Percentiles rank a stretch among this genome's conserved stretches.
phyloP scores from a whole-genome alignment of 768 basidiomycete genomes.

The Mycena vitilis region DNA sequence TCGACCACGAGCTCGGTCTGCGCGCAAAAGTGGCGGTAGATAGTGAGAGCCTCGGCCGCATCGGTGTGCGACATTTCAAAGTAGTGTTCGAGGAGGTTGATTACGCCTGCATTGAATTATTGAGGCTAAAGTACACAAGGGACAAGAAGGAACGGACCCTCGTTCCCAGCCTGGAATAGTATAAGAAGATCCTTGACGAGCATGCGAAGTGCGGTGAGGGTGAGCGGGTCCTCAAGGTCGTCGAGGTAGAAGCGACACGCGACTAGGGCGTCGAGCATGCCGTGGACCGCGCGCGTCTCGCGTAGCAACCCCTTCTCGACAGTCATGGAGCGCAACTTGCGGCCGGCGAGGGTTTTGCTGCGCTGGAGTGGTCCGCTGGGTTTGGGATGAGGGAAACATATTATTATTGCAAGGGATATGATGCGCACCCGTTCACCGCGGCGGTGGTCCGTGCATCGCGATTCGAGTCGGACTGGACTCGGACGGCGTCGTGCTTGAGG shows the following conservation, averaged over 20 bases:
- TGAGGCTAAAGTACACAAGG: conserved; percentile 32
- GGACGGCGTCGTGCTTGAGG: conserved; percentile 93
- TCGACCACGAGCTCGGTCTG: conserved; percentile 95
- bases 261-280: conserved; percentile 87
- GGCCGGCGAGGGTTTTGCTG: conserved; percentile 83
- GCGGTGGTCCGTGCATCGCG: conserved; percentile 81
- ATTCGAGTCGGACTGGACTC: conserved; percentile 94
- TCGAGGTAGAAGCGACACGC: conserved; percentile 97
- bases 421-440: conserved; percentile 56
- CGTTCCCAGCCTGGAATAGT: conserved; percentile 95
- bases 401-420: neutral
- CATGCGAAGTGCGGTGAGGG: conserved; percentile 89
- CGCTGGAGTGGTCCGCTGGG: conserved; percentile 50
- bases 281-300: conserved; percentile 92
- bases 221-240: conserved; percentile 92
- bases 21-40: conserved; percentile 95
- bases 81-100: conserved; percentile 80
- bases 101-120: conserved; percentile 43
- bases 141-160: conserved; percentile 73
- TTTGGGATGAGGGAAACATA: neutral
- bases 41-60: conserved; percentile 82
- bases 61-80: conserved; percentile 99
- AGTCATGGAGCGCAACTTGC: conserved; percentile 89
- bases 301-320: conserved; percentile 96
- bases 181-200: conserved; percentile 96